Evolutionary conservation across 177 flowering plant species (phyloP).

Genomic region (Vitis hybrid): DNA sequence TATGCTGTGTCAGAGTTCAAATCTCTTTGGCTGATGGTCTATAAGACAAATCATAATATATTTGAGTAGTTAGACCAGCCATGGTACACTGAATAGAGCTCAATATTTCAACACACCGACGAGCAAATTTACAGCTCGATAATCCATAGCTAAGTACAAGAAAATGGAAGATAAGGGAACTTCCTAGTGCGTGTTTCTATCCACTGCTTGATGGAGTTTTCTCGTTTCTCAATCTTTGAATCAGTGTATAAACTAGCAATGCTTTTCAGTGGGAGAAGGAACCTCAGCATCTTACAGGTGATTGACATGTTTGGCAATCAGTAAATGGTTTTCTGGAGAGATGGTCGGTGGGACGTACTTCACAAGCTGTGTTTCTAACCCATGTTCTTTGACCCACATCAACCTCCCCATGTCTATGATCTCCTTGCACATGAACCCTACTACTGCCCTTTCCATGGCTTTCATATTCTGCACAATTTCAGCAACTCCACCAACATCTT

Average conservation of each 20-base stretch:
- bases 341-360: conserved; percentile 73
- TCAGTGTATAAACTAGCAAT: neutral
- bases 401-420: conserved; percentile 85
- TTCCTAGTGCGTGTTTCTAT: too few species aligned
- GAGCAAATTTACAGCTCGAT: too few species aligned
- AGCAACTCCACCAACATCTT: conserved; percentile 36
- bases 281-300: too few species aligned
- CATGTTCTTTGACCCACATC: conserved; percentile 72
- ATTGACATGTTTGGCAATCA: conserved; percentile 39
- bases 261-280: neutral
- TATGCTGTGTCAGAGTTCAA: too few species aligned
- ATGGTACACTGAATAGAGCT: too few species aligned
- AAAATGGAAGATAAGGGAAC: too few species aligned
- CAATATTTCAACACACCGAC: too few species aligned
- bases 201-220: too few species aligned
- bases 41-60: too few species aligned
- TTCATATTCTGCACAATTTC: conserved; percentile 57
- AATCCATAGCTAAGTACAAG: too few species aligned
- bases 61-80: too few species aligned
- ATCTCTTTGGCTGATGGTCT: too few species aligned
- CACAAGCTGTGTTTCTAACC: conserved; percentile 54
- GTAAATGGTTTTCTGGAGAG: conserved; percentile 89
- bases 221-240: neutral
- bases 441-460: conserved; percentile 64
- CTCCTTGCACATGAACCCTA: conserved; percentile 91